These are phyloP conservation scores for Ceratobasidium papillatum DNA, from an alignment of 1,284 basidiomycete genomes.

Conservation along the genomic window DNA sequence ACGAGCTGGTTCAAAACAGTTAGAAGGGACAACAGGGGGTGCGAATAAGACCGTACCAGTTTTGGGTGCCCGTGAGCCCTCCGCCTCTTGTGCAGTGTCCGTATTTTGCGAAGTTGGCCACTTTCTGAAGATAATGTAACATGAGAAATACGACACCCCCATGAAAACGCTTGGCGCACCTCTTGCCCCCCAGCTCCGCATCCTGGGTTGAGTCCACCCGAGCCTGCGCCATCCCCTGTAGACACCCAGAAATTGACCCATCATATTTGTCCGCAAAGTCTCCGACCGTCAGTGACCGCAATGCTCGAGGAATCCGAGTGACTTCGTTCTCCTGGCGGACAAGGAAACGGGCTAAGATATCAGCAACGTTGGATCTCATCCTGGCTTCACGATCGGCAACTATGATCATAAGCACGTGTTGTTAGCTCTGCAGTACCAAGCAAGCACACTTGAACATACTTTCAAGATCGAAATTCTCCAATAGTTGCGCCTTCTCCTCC, in stretches of 20 bases:
- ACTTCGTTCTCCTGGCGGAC: slow-evolving; percentile 75
- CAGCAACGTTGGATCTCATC: slow-evolving; percentile 74
- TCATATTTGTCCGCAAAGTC: slow-evolving; percentile 80
- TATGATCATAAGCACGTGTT: slow-evolving; percentile 49
- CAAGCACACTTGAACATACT: slow-evolving; percentile 55
- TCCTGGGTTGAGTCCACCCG: slow-evolving; percentile 48
- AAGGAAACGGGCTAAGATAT: slow-evolving; percentile 73
- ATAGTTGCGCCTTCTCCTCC: slow-evolving; percentile 76
- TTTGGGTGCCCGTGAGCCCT: slow-evolving; percentile 33
- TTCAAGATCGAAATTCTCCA: slow-evolving; percentile 80
- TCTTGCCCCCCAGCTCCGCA: slow-evolving; percentile 20
- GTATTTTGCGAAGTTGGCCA: slow-evolving; percentile 52
- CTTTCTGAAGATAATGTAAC: slow-evolving; percentile 9
- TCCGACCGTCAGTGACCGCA: slow-evolving; percentile 72
- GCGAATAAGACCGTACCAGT: slow-evolving; percentile 33
- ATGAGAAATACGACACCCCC: neutral
- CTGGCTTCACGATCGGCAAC: slow-evolving; percentile 74
- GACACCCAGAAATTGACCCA: slow-evolving; percentile 72
- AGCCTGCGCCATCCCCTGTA: slow-evolving; percentile 70
- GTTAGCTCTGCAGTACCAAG: neutral
- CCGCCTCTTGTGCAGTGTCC: slow-evolving; percentile 64
- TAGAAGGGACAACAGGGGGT: neutral
- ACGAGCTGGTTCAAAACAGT: slow-evolving; percentile 23
- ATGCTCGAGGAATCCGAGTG: slow-evolving; percentile 74
- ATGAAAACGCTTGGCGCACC: neutral